Evolutionary conservation across 805 yeast species (phyloP).

Genomic region (Spathaspora passalidarum): DNA sequence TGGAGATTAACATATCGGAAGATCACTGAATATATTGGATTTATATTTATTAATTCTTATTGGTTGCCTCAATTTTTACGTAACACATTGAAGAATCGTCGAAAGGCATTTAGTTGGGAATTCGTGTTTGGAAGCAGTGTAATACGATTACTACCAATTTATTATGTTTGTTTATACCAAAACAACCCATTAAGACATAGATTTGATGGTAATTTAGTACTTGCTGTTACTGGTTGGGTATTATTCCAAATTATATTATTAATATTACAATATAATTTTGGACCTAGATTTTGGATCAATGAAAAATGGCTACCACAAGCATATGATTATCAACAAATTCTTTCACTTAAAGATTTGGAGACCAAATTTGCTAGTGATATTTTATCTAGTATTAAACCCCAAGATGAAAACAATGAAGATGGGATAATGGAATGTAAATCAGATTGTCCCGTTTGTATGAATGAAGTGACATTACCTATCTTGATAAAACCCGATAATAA

Average conservation of each 20-base stretch:
- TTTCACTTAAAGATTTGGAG: slow-evolving; percentile 60
- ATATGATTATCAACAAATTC: slow-evolving; percentile 76
- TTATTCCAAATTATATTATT: slow-evolving; percentile 55
- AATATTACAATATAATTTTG: slow-evolving; percentile 62
- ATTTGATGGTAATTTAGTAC: slow-evolving; percentile 50
- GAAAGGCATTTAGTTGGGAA: slow-evolving; percentile 64
- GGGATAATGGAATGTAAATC: slow-evolving; percentile 43
- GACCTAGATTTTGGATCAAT: slow-evolving; percentile 83
- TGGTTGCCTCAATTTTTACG: slow-evolving; percentile 90
- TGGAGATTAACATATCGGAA: slow-evolving; percentile 63
- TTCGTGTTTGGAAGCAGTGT: slow-evolving; percentile 69
- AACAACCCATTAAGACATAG: slow-evolving; percentile 72
- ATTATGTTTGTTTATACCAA: slow-evolving; percentile 53
- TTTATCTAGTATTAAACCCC: slow-evolving; percentile 30
- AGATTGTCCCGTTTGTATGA: slow-evolving; percentile 92
- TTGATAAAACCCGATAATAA: slow-evolving; percentile 11
- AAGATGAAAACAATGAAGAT: slow-evolving; percentile 21
- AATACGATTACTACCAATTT: slow-evolving; percentile 61
- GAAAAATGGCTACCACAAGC: slow-evolving; percentile 72
- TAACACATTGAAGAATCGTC: slow-evolving; percentile 67
- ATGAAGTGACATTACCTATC: slow-evolving; percentile 60
- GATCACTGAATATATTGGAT: slow-evolving; percentile 53
- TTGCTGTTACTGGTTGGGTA: slow-evolving; percentile 52
- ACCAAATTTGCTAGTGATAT: slow-evolving; percentile 56
- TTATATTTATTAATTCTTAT: slow-evolving; percentile 59